Base-by-base conservation (phyloP, 2,329 filamentous ascomycete species). In the Berkeleyomyces basicola region DNA sequence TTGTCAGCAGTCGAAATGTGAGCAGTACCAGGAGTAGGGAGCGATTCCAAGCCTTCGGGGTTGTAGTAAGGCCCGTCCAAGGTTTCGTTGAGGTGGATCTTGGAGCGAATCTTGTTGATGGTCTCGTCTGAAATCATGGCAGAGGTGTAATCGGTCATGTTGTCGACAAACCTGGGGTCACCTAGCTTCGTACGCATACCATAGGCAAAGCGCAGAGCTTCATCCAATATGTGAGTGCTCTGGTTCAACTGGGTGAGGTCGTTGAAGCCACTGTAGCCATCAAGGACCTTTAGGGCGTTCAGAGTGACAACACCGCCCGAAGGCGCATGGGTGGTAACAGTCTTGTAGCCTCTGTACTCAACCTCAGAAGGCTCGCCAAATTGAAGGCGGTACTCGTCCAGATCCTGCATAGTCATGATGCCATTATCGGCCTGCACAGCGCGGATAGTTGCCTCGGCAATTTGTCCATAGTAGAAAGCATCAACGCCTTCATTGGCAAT, bases 191-290 rank as follows among this genome's bases (percentile, higher is more conserved):
- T 79, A 59, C 89, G 82, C 76, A 85, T 74, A 1, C 86, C 90
- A 68, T 95, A 95, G 0, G 84, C 88, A 69, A 91, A 95, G 6
- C 87, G 78, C 65, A 95, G 86, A 1, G 88, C 86, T 75, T 96
- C 90, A 66, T 92, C 84, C n/a, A 95, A 74, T 0, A 86, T 78
- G 70, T 96, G 90, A 0, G 86, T 88, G 46, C 83, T 88, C 0
- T 89, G 70, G 66, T 80, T 79, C 58, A 75, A 74, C 2, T 76
- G 73, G 1, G 75, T 73, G 1, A 78, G 73, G 10, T 82, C 74
- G 16, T 82, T 84, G 58, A 92, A 83, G 31, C 76, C 77, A 0
- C 80, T 74, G 69, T 90, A 95, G 0, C 87, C 87, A 65, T 85
- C 79, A 49, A 92, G 73, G 33, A 85, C 87, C 64, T 93, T 95